Evolutionary conservation across 768 basidiomycete species (phyloP).

Genomic region (Glaciozyma martinii): DNA sequence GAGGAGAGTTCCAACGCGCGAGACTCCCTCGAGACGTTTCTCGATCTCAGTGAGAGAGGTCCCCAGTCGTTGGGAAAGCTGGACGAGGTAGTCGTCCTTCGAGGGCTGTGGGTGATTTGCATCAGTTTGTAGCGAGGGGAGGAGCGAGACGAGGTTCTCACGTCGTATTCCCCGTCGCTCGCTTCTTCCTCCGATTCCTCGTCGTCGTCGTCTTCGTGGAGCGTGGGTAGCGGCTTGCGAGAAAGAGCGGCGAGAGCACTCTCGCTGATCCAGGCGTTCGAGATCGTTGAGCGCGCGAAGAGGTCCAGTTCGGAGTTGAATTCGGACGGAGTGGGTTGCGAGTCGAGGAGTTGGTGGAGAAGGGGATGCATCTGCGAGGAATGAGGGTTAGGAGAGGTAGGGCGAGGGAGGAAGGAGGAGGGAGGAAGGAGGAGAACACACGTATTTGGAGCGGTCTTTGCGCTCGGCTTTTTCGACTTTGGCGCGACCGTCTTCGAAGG

Average conservation of each 20-base stretch:
- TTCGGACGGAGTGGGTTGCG: background rate
- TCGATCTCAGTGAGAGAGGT: background rate
- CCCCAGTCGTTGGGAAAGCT: background rate
- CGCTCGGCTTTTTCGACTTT: too few species aligned
- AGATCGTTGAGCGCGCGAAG: background rate
- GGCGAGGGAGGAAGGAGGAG: background rate
- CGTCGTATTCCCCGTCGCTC: too few species aligned
- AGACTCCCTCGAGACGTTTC: background rate
- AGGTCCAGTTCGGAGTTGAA: background rate
- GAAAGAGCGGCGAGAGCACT: too few species aligned
- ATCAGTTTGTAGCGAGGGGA: too few species aligned
- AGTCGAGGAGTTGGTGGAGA: background rate
- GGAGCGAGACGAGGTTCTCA: too few species aligned
- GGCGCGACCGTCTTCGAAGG: too few species aligned
- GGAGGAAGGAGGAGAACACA: background rate
- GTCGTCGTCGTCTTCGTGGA: too few species aligned
- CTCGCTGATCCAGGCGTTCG: background rate
- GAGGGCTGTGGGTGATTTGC: too few species aligned
- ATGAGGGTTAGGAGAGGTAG: background rate
- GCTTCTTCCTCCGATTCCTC: too few species aligned
- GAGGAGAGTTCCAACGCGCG: background rate
- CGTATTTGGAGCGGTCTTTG: too few species aligned
- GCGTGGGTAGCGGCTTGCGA: too few species aligned
- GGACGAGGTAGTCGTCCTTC: too few species aligned
- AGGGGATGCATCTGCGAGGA: background rate